These are phyloP conservation scores for Euphorbia lathyris DNA, from an alignment of 345 rosid genomes.

Conservation along the genomic window DNA sequence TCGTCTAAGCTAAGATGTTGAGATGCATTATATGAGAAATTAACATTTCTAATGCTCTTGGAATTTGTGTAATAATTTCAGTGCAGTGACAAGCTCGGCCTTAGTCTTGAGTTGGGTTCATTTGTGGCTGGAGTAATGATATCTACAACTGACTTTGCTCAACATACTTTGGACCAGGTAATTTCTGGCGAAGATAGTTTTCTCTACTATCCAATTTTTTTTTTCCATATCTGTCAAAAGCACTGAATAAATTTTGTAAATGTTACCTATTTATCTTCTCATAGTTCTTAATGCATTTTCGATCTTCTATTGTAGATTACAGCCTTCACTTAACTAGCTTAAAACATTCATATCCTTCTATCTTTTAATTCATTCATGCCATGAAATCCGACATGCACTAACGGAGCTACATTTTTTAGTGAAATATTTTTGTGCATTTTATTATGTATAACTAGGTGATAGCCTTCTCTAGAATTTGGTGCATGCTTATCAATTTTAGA, in stretches of 20 bases:
- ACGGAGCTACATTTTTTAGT: background rate
- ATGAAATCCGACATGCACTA: background rate
- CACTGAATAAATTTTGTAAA: background rate
- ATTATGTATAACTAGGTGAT: background rate
- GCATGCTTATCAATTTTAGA: background rate
- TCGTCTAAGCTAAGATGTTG: background rate
- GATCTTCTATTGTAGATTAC: background rate
- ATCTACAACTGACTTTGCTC: conserved; percentile 92
- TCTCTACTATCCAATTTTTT: background rate
- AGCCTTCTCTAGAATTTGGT: background rate
- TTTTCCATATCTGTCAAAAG: background rate
- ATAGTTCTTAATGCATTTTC: background rate
- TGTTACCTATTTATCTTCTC: background rate
- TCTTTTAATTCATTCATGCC: background rate
- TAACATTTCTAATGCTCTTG: background rate
- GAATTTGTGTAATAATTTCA: conserved; percentile 48
- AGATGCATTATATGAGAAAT: background rate
- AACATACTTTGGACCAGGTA: conserved; percentile 98
- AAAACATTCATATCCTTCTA: background rate
- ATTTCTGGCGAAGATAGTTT: conserved; percentile 4
- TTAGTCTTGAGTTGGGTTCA: conserved; percentile 98
- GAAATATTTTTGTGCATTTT: background rate
- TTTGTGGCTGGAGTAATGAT: conserved; percentile 99
- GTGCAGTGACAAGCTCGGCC: conserved; percentile 99
- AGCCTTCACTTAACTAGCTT: background rate